A percentile compares a stretch with the other conserved stretches of the same genome.
phyloP scores from a whole-genome alignment of 345 rosid species.

The Brassica nigra region DNA sequence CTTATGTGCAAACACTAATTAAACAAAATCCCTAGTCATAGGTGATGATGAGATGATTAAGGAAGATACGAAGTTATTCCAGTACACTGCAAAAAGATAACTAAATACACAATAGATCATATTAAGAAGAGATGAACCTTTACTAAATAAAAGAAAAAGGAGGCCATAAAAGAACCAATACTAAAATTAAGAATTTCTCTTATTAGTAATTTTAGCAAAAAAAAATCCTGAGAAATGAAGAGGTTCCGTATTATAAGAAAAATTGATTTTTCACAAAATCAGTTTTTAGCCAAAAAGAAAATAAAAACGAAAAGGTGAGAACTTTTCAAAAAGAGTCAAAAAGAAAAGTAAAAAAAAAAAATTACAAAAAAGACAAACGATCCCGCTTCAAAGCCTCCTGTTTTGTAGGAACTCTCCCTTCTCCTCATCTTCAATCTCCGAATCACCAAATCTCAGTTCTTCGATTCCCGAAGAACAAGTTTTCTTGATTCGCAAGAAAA shows the following conservation, averaged over 20 bases:
- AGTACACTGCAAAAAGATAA: neutral
- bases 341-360: neutral
- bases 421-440: slow-evolving; percentile 5
- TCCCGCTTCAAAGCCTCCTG: slow-evolving; percentile 56
- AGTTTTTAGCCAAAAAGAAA: slow-evolving; percentile 3
- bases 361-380: slow-evolving; percentile 34
- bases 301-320: slow-evolving; percentile 6
- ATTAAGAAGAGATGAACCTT: no score
- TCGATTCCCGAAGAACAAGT: slow-evolving; percentile 12
- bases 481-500: slow-evolving; percentile 25
- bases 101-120: neutral
- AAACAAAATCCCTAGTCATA: neutral
- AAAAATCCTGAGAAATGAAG: no score
- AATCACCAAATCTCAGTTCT: slow-evolving; percentile 32
- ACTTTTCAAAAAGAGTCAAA: slow-evolving; percentile 3
- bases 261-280: neutral
- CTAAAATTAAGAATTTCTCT: slow-evolving; percentile 37
- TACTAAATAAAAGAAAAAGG: no score
- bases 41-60: neutral
- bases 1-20: no score
- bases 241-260: neutral
- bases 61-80: neutral
- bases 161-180: neutral
- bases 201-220: slow-evolving; percentile 29
- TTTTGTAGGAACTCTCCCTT: slow-evolving; percentile 29